Evolutionary conservation across 2,329 filamentous ascomycete genomes (phyloP).

Genomic region (Penicillium hordei): DNA sequence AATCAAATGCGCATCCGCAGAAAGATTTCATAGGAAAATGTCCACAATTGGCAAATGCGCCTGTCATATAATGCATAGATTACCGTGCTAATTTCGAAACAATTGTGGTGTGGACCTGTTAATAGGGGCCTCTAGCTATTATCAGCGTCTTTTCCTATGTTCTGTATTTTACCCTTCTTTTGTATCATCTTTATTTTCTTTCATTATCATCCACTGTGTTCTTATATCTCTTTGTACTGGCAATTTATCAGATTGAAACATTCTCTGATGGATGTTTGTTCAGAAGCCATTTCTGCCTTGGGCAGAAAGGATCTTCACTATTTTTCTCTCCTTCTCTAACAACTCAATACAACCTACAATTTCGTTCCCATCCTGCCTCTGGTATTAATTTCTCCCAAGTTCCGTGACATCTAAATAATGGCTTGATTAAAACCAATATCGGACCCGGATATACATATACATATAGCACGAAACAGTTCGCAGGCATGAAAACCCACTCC

Average conservation of each 20-base stretch:
- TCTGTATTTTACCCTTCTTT: background rate
- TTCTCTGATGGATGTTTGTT: background rate
- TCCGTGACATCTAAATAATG: too few species aligned
- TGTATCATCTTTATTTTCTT: background rate
- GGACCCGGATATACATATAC: too few species aligned
- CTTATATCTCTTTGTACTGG: background rate
- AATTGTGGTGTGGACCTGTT: background rate
- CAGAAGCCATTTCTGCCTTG: background rate
- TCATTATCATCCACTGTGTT: background rate
- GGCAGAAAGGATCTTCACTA: background rate
- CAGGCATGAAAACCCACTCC: background rate
- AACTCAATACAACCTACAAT: background rate
- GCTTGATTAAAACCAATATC: too few species aligned
- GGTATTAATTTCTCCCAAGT: too few species aligned
- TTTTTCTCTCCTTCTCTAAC: background rate
- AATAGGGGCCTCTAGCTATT: background rate
- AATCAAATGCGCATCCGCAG: background rate
- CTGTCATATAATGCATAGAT: too few species aligned
- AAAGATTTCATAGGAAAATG: background rate
- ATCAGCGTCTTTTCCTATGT: background rate
- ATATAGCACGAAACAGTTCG: too few species aligned
- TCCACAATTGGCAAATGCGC: too few species aligned
- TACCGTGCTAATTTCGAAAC: too few species aligned
- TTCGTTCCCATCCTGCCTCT: background rate
- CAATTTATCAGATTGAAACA: background rate